These are phyloP conservation scores for Aschersonia sp. DNA, from an alignment of 2,329 filamentous ascomycete species.

Conservation along the genomic window DNA sequence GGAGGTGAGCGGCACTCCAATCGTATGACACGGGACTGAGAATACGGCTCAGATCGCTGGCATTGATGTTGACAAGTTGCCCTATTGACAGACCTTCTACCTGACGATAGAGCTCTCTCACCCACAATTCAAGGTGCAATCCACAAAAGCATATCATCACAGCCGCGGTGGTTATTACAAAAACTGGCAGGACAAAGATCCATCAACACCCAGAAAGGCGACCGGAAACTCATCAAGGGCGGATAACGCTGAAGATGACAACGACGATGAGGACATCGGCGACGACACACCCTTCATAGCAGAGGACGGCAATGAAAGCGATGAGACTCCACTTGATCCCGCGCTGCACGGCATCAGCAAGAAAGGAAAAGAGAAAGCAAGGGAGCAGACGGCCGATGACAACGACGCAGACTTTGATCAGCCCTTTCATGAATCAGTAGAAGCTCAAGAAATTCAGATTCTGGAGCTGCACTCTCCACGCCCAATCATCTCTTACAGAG, in stretches of 20 bases:
- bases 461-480: conserved; percentile 65
- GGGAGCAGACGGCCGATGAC: not conserved
- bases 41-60: no score
- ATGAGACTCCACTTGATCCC: conserved; percentile 4
- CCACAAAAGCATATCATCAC: conserved; percentile 22
- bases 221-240: conserved; percentile 14
- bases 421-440: not conserved
- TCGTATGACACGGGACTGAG: no score
- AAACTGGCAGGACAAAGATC: conserved; percentile 20
- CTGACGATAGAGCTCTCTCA: conserved; percentile 48
- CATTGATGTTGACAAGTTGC: not conserved
- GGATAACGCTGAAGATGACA: conserved; percentile 15
- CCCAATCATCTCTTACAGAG: conserved; percentile 68
- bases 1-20: conserved; percentile 26
- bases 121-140: conserved; percentile 36
- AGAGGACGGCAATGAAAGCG: conserved; percentile 2
- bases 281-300: conserved; percentile 6
- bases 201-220: conserved; percentile 9
- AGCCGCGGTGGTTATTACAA: conserved; percentile 32
- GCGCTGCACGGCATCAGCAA: conserved; percentile 1
- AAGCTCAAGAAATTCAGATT: conserved; percentile 49
- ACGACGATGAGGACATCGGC: conserved; percentile 15
- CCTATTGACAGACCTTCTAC: conserved; percentile 39
- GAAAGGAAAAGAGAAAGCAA: conserved; percentile 7
- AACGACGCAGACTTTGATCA: not conserved